Base-by-base conservation (phyloP, 345 rosid genomes). In the Sisymbrium altissimum region DNA sequence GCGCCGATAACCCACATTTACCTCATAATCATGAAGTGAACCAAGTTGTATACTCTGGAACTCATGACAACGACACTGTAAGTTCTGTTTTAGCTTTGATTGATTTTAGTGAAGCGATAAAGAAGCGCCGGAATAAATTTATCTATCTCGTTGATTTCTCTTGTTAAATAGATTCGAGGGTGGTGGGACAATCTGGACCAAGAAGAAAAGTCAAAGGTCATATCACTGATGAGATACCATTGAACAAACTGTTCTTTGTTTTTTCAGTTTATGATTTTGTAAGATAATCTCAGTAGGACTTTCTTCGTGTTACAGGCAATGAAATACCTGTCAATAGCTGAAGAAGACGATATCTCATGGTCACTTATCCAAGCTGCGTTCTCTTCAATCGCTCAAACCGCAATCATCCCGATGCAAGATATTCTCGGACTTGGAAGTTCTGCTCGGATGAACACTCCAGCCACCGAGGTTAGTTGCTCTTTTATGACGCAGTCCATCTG, bases 31-130 rank as follows among this genome's bases (percentile, higher is more conserved):
- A 94, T 46, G 97, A 91, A 83, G 55, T 64, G 33, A 91, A 91
- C 81, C 97, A 91, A 84, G 97, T 94, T 77, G 93, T 89, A 19
- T 94, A 94, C 84, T 86, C 96, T n/a, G 98, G 97, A 77, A 94
- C 98, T 32, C 98, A 91, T 81, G 98, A 94, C 72, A 91, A 94
- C 68, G 98, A 94, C 77, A 91, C 97, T 69, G 97, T 94, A 83
- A 74, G 74, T 52, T 53, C 7, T 35, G 9, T 40, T 18, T 38
- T 50, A 68, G 52, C 56, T 30, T 18, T 44, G 4, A 2, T 55
- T 21, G 9, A 15, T 56, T 25, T 62, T 23, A 32, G 50, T 18
- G 27, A 33, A 27, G 11, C 52, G 3, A 46, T 29, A 13, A 3
- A 38, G n/a, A 0, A 23, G 45, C 55, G 9, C 12, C 5, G 2